These are phyloP conservation scores for Sisymbrium irio DNA, from an alignment of 345 rosid genomes.

Conservation along the genomic window DNA sequence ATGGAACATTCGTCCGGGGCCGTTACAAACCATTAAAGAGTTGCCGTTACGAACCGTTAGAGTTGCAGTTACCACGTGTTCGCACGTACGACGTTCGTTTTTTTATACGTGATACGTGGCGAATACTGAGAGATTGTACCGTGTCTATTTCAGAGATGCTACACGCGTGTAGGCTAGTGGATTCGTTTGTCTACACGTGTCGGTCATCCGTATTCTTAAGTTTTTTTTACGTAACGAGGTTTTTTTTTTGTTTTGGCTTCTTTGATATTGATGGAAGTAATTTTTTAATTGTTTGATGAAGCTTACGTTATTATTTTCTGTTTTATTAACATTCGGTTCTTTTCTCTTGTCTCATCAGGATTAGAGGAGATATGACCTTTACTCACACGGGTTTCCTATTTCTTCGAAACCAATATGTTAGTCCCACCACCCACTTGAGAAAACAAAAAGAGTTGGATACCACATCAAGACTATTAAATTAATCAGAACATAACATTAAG, in stretches of 20 bases:
- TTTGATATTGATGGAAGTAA: neutral
- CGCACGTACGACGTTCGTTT: conserved; percentile 15
- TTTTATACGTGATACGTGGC: conserved; percentile 28
- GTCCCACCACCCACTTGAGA: neutral
- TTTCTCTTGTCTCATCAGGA: conserved; percentile 7
- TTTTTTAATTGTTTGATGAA: neutral
- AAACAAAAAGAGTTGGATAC: neutral
- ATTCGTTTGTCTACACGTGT: conserved; percentile 13
- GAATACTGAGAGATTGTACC: neutral
- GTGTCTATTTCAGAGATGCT: neutral
- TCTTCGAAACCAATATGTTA: too few relatives aligned
- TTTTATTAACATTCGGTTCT: neutral
- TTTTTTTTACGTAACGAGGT: conserved; percentile 3
- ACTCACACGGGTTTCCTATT: conserved; percentile 14
- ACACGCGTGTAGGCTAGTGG: conserved; percentile 3
- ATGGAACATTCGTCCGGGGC: neutral
- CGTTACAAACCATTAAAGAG: neutral
- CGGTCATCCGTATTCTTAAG: neutral
- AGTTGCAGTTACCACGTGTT: conserved; percentile 17
- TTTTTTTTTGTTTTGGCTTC: neutral
- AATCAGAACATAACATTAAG: neutral
- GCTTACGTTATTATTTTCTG: neutral
- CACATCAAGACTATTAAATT: neutral
- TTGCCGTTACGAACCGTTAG: conserved; percentile 8
- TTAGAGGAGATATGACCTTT: neutral